Percentiles rank a stretch among this genome's conserved stretches.
These are phyloP conservation scores for Podosphaera leucotricha DNA, from an alignment of 2,329 filamentous ascomycete genomes.

Conservation along the genomic window DNA sequence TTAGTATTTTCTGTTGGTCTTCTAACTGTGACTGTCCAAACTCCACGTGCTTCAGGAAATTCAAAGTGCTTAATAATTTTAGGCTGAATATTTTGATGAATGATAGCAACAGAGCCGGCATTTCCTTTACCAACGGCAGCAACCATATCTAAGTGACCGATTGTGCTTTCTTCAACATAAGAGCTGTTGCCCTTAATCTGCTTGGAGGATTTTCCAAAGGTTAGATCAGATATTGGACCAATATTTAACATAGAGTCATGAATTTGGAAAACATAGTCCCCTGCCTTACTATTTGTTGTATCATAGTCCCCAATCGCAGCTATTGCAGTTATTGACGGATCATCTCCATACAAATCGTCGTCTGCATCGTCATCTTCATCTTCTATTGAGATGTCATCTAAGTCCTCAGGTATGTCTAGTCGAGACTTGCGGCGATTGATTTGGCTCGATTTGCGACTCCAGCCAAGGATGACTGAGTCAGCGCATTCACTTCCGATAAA, in stretches of 20 bases:
- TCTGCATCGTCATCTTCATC: slow-evolving; percentile 25
- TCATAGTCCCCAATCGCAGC: slow-evolving; percentile 16
- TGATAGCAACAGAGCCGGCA: slow-evolving; percentile 45
- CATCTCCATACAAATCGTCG: slow-evolving; percentile 39
- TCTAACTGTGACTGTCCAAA: slow-evolving; percentile 60
- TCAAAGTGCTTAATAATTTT: slow-evolving; percentile 44
- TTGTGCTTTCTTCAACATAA: slow-evolving; percentile 22
- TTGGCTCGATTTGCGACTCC: slow-evolving; percentile 42
- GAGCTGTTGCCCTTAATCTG: slow-evolving; percentile 23
- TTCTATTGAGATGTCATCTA: slow-evolving; percentile 30
- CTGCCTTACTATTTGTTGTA: slow-evolving; percentile 23
- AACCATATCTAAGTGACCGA: slow-evolving; percentile 33
- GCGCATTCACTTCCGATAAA: slow-evolving; percentile 72
- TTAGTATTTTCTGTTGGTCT: slow-evolving; percentile 29
- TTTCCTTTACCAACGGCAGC: slow-evolving; percentile 38
- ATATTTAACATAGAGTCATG: slow-evolving; percentile 59
- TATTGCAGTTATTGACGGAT: slow-evolving; percentile 18
- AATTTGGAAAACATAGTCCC: slow-evolving; percentile 48
- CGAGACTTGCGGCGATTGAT: slow-evolving; percentile 39
- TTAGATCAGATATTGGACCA: slow-evolving; percentile 54
- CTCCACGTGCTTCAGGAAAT: slow-evolving; percentile 46
- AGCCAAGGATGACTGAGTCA: slow-evolving; percentile 63
- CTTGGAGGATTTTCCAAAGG: slow-evolving; percentile 35
- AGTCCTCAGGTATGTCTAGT: slow-evolving; percentile 25
- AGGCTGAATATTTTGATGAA: slow-evolving; percentile 59